Evolutionary conservation across 2,329 filamentous ascomycete genomes (phyloP), one percentile per base, ranked within the genome.

Genomic region (Penicillium olsonii): DNA sequence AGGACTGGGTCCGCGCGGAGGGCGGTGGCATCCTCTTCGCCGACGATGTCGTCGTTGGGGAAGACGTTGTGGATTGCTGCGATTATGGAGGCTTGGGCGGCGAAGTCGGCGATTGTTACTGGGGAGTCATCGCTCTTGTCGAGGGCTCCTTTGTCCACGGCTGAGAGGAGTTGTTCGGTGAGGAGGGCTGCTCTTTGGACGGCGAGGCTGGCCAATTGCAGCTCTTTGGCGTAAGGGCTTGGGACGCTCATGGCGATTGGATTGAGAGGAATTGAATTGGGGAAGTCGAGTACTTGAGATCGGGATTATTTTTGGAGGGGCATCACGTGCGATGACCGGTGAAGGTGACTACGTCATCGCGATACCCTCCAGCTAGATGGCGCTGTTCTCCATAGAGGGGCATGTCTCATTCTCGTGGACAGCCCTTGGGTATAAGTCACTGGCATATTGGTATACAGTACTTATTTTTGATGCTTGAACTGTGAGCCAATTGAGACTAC

Each of bases 101-200:
- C 83, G 61, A 85, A 85, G 63, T 86, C 83, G 51, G 82, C 83
- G 31, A 84, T 77, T 1, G 84, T 85, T 42, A 87, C 84, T 19
- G 83, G 83, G 0, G 78, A 79, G 41, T 75, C 70, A 63, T 86
- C 83, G 48, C 72, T 73, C 63, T 86, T 85, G 60, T 78, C 75
- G 44, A 84, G 71, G 18, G 73, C 75, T 48, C 72, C 73, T 56
- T 79, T 79, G 54, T 75, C 72, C n/a, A 78, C 71, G 17, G 70
- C 67, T 35, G 72, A 72, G 18, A 79, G 70, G 58, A 84, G 66
- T 50, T 70, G 63, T 61, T 84, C 84, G 15, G 83, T 85, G 31
- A 85, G 73, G 14, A 80, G 67, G 3, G 81, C 76, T 43, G 83
- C 82, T 53, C 77, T 72, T 57, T 82, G 78, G 15, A 84, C 79